Evolutionary conservation across 805 yeast genomes (phyloP).

Genomic region (Lipomyces chichibuensis): DNA sequence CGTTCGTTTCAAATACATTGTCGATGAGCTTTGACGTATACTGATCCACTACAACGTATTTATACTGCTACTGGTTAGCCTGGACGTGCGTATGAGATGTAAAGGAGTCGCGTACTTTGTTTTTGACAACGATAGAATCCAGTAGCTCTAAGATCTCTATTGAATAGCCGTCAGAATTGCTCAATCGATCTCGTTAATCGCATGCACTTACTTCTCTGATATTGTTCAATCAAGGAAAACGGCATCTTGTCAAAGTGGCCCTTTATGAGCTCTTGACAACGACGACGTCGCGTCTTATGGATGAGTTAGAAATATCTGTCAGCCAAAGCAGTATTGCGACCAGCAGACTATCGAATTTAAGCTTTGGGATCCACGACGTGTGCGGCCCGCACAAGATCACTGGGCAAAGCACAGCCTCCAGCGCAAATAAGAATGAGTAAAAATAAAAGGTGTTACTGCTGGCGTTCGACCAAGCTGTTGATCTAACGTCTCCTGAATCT

Average conservation of each 20-base stretch:
- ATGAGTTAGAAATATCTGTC: neutral
- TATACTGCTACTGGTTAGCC: slow-evolving; percentile 37
- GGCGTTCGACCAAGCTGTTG: neutral
- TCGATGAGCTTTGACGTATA: slow-evolving; percentile 54
- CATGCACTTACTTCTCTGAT: slow-evolving; percentile 21
- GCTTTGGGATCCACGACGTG: neutral
- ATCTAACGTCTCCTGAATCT: neutral
- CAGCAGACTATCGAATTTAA: neutral
- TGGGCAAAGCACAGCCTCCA: neutral
- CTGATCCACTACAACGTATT: slow-evolving; percentile 61
- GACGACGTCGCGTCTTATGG: neutral
- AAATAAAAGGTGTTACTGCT: neutral
- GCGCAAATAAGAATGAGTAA: neutral
- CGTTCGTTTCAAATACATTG: slow-evolving; percentile 38
- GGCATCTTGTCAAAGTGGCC: slow-evolving; percentile 20
- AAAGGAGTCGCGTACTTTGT: slow-evolving; percentile 17
- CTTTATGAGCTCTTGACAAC: neutral
- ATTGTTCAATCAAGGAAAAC: slow-evolving; percentile 25
- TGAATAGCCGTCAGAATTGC: neutral
- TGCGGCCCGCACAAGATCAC: neutral
- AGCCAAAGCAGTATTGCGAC: neutral
- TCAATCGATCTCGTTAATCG: neutral
- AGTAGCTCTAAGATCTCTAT: slow-evolving; percentile 25
- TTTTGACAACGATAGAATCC: slow-evolving; percentile 26
- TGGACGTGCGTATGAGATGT: neutral